A percentile compares a stretch with the other conserved stretches of the same genome.
These are phyloP conservation scores for Crucibulum laeve DNA, from an alignment of 768 basidiomycete genomes.

Conservation along the genomic window DNA sequence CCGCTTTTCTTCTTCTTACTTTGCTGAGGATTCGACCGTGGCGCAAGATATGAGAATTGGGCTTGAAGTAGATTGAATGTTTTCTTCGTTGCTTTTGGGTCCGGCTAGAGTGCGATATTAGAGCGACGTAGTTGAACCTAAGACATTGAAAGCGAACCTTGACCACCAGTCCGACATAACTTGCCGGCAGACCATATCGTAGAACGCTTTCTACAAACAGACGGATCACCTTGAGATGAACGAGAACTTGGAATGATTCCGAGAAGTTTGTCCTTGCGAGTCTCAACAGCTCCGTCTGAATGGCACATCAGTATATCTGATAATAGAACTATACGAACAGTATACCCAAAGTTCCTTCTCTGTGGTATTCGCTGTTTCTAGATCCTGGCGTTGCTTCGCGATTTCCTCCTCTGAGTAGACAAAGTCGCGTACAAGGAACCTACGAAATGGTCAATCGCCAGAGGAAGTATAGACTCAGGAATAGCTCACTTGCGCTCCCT, in stretches of 20 bases:
- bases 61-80: slow-evolving; percentile 65
- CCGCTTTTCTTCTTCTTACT: slow-evolving; percentile 33
- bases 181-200: slow-evolving; percentile 91
- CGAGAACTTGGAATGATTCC: slow-evolving; percentile 90
- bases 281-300: slow-evolving; percentile 85
- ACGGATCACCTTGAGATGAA: slow-evolving; percentile 88
- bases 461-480: slow-evolving; percentile 3
- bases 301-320: background rate
- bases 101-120: slow-evolving; percentile 52
- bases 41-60: slow-evolving; percentile 78
- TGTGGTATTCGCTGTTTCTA: slow-evolving; percentile 73
- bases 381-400: slow-evolving; percentile 75
- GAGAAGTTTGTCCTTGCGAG: slow-evolving; percentile 94
- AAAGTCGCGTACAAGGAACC: slow-evolving; percentile 95
- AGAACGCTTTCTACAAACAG: slow-evolving; percentile 94
- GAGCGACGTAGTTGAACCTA: background rate
- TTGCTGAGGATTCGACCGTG: slow-evolving; percentile 57
- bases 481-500: slow-evolving; percentile 83
- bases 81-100: slow-evolving; percentile 79
- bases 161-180: slow-evolving; percentile 77
- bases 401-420: slow-evolving; percentile 80
- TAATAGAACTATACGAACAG: slow-evolving; percentile 1
- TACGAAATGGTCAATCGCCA: slow-evolving; percentile 20
- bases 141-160: slow-evolving; percentile 44
- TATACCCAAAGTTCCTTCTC: slow-evolving; percentile 97